Evolutionary conservation across 176 grass and related monocot species (phyloP).

Genomic region (Oryza meridionalis): DNA sequence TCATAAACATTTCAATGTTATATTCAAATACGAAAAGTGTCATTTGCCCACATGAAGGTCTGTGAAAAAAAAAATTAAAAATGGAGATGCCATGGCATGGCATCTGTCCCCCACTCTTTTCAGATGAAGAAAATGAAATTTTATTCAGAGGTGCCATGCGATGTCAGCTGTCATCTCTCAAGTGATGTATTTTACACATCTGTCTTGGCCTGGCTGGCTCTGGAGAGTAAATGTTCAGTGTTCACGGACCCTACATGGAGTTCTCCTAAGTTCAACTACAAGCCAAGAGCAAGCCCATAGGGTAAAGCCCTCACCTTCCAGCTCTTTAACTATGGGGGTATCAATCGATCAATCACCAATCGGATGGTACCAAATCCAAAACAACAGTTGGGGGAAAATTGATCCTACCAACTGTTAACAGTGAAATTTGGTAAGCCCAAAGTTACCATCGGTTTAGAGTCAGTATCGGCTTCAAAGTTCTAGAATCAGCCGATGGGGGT

Average conservation of each 20-base stretch:
- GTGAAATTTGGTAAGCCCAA: too few species aligned
- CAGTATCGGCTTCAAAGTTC: too few species aligned
- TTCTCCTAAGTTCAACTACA: slow-evolving; percentile 11
- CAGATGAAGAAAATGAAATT: not conserved
- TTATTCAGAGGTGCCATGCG: not conserved
- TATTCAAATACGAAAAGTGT: not conserved
- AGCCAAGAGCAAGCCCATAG: not conserved
- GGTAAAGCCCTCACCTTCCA: slow-evolving; percentile 4
- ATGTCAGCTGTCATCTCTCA: not conserved
- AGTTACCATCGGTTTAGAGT: too few species aligned
- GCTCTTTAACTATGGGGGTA: not conserved
- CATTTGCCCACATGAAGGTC: slow-evolving; percentile 16
- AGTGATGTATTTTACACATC: not conserved
- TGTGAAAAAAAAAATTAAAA: not conserved
- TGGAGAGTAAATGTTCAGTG: not conserved
- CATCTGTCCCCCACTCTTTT: not conserved
- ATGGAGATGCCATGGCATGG: too few species aligned
- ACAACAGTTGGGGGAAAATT: not conserved
- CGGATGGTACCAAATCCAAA: not conserved
- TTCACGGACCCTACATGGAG: not conserved
- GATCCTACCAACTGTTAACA: not conserved
- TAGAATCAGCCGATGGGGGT: too few species aligned
- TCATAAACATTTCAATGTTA: not conserved
- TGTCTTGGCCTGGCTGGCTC: slow-evolving; percentile 23
- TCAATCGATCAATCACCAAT: not conserved